These are phyloP conservation scores for Jatropha multifida DNA, from an alignment of 441 rosid genomes.

Conservation along the genomic window DNA sequence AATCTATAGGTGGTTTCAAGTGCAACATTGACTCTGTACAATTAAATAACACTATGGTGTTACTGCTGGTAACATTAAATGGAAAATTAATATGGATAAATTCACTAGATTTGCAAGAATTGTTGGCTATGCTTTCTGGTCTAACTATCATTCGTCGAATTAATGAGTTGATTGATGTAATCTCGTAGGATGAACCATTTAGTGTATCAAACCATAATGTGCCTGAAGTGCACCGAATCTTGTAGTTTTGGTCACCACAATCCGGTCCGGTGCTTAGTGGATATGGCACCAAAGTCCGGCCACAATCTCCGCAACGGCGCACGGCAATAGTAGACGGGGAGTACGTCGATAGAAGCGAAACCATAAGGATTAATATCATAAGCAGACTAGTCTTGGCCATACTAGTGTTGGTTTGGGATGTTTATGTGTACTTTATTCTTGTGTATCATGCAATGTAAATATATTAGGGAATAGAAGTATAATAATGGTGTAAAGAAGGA, in stretches of 20 bases:
- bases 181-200: constrained; percentile 46
- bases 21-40: constrained; percentile 30
- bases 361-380: constrained; percentile 2
- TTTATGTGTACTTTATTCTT: background rate
- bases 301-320: constrained; percentile 47
- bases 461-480: background rate
- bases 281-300: constrained; percentile 43
- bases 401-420: background rate
- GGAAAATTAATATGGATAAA: constrained; percentile 30
- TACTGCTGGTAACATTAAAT: constrained; percentile 46
- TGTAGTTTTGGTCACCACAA: constrained; percentile 54
- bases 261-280: constrained; percentile 46
- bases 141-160: constrained; percentile 38
- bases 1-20: constrained; percentile 37
- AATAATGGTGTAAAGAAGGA: too few relatives aligned
- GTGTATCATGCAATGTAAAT: background rate
- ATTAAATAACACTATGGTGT: constrained; percentile 49
- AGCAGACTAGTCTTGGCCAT: constrained; percentile 19
- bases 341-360: background rate
- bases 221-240: constrained; percentile 36
- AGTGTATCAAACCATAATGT: constrained; percentile 36
- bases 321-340: constrained; percentile 15
- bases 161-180: constrained; percentile 34
- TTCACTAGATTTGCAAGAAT: constrained; percentile 43
- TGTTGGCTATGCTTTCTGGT: constrained; percentile 32